phyloP scores from a whole-genome alignment of 2,329 filamentous ascomycete genomes.

The Phialophora chinensis region DNA sequence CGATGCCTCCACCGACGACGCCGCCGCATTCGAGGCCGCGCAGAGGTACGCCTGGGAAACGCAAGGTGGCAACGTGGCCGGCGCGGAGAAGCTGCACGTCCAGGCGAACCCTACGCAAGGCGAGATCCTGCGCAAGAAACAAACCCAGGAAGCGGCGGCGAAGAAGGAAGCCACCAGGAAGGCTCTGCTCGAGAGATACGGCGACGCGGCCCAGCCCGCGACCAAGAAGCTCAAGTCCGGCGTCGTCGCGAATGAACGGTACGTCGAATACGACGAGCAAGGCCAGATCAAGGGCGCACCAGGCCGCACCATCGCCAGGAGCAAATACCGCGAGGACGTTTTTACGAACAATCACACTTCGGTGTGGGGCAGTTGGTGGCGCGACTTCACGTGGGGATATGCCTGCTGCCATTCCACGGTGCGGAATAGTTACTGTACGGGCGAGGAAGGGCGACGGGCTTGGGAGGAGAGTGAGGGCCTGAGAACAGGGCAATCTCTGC shows the following conservation, averaged over 20 bases:
- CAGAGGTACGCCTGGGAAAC: conserved; percentile 94
- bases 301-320: conserved; percentile 65
- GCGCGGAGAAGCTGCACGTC: conserved; percentile 78
- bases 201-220: conserved; percentile 65
- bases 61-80: conserved; percentile 59
- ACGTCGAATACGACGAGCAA: conserved; percentile 91
- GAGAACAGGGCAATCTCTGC: conserved; percentile 55
- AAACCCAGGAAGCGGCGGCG: conserved; percentile 72
- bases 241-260: conserved; percentile 65
- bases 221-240: conserved; percentile 67
- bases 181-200: conserved; percentile 80
- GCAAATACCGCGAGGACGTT: conserved; percentile 90
- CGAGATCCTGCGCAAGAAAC: conserved; percentile 80
- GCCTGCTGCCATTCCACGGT: conserved; percentile 90
- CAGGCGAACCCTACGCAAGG: conserved; percentile 97
- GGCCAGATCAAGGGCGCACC: conserved; percentile 78
- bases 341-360: conserved; percentile 88
- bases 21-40: conserved; percentile 87
- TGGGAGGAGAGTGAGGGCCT: conserved; percentile 76
- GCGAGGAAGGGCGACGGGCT: conserved; percentile 81
- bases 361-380: conserved; percentile 98
- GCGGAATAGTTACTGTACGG: conserved; percentile 98
- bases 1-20: conserved; percentile 74
- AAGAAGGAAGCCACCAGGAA: conserved; percentile 72
- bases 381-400: conserved; percentile 93